These are phyloP conservation scores for Toxicodendron radicans DNA, from an alignment of 345 rosid species.

Conservation along the genomic window DNA sequence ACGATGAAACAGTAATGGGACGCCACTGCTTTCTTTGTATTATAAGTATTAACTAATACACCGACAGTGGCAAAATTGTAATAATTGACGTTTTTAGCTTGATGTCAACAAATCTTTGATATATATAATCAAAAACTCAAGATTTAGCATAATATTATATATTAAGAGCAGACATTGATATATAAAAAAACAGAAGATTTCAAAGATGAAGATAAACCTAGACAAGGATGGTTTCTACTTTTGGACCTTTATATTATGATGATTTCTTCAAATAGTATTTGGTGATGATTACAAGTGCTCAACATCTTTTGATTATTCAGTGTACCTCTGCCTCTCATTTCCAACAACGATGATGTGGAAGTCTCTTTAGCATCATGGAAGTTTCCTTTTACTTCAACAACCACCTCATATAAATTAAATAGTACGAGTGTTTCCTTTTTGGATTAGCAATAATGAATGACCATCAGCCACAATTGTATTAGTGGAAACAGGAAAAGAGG, in stretches of 20 bases:
- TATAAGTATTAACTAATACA: conserved; percentile 17
- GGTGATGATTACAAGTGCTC: no score
- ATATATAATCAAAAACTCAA: no score
- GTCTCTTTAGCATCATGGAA: not conserved
- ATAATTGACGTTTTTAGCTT: not conserved
- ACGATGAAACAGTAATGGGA: not conserved
- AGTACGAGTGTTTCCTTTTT: conserved; percentile 3
- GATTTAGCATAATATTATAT: no score
- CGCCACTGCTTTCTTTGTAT: not conserved
- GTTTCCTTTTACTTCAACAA: conserved; percentile 7
- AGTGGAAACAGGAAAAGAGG: conserved; percentile 9
- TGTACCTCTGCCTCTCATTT: no score
- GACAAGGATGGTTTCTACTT: no score
- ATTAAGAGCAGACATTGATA: no score
- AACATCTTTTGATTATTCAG: not conserved
- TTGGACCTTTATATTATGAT: no score
- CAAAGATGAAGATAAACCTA: no score
- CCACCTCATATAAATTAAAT: not conserved
- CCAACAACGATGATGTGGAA: not conserved
- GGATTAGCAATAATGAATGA: not conserved
- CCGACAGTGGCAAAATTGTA: conserved; percentile 52
- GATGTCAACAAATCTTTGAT: no score
- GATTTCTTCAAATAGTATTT: not conserved
- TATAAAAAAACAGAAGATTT: no score
- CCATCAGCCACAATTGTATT: not conserved